Conservation (phyloP, 345 rosid species). For the Corymbia maculata region DNA sequence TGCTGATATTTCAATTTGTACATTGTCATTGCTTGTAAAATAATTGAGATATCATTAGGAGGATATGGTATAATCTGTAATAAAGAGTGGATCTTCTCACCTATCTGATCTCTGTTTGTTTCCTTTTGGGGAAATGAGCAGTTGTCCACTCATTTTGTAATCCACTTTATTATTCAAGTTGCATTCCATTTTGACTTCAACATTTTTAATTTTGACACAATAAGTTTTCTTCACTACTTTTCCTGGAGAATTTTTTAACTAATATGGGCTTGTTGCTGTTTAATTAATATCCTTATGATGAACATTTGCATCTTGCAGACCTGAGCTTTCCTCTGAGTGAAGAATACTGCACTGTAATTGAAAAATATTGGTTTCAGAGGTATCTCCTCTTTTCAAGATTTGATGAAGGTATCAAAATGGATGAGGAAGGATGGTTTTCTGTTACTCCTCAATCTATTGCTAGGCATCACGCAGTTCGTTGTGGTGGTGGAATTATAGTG, state of each 20-base stretch:
- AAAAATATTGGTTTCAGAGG: slow-evolving; percentile 87
- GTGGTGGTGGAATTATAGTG: slow-evolving; percentile 43
- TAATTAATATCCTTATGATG: not conserved
- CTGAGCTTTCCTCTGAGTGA: slow-evolving; percentile 24
- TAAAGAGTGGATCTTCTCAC: not conserved
- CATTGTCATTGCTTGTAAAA: not conserved
- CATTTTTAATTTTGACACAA: not conserved
- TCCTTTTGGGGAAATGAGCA: not conserved
- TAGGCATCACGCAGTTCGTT: slow-evolving; percentile 70
- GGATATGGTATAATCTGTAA: not conserved
- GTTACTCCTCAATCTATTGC: slow-evolving; percentile 91
- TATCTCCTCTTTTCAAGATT: slow-evolving; percentile 70
- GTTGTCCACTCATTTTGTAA: not conserved
- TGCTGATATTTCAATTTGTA: not conserved
- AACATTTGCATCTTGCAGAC: slow-evolving; percentile 25
- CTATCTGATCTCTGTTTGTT: not conserved
- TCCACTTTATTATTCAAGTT: not conserved
- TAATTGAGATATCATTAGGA: not conserved
- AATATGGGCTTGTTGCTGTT: not conserved
- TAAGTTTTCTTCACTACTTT: not conserved
- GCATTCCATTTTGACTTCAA: not conserved
- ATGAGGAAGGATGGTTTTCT: slow-evolving; percentile 99
- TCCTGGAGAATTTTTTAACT: not conserved
- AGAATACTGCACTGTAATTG: slow-evolving; percentile 29
- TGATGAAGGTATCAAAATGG: slow-evolving; percentile 82